phyloP scores from a whole-genome alignment of 805 yeast species.

The Starmerella powellii region DNA sequence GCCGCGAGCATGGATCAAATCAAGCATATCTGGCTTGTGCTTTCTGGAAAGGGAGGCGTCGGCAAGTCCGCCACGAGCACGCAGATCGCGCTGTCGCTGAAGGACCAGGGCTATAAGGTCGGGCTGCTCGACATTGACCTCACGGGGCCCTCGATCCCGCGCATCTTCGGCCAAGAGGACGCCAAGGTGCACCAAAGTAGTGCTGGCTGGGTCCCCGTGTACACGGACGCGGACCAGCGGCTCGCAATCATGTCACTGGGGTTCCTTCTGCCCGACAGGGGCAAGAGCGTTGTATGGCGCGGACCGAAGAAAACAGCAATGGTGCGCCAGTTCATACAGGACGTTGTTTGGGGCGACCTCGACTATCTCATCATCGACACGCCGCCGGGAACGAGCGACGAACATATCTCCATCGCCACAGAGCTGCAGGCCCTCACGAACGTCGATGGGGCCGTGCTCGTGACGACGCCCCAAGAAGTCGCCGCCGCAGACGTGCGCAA shows the following conservation, averaged over 20 bases:
- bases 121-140: slow-evolving; percentile 92
- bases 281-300: slow-evolving; percentile 91
- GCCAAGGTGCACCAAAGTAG: slow-evolving; percentile 68
- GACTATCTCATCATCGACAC: slow-evolving; percentile 83
- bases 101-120: slow-evolving; percentile 59
- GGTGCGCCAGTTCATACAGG: slow-evolving; percentile 85
- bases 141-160: slow-evolving; percentile 92
- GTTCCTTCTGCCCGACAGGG: slow-evolving; percentile 69
- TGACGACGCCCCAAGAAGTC: slow-evolving; percentile 91
- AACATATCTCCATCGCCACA: slow-evolving; percentile 93
- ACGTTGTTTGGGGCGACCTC: slow-evolving; percentile 77
- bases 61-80: slow-evolving; percentile 95
- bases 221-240: slow-evolving; percentile 34
- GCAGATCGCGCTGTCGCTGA: slow-evolving; percentile 77
- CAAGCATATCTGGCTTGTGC: slow-evolving; percentile 64
- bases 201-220: slow-evolving; percentile 89
- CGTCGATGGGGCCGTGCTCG: slow-evolving; percentile 88
- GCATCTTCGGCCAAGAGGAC: slow-evolving; percentile 86
- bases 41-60: slow-evolving; percentile 82
- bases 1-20: slow-evolving; percentile 31
- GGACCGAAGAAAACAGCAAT: slow-evolving; percentile 98
- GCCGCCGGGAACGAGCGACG: slow-evolving; percentile 98
- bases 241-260: slow-evolving; percentile 78
- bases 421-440: slow-evolving; percentile 45
- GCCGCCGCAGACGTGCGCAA: slow-evolving; percentile 90